Conservation (phyloP, 1,284 basidiomycete genomes). For the Malassezia slooffiae region DNA sequence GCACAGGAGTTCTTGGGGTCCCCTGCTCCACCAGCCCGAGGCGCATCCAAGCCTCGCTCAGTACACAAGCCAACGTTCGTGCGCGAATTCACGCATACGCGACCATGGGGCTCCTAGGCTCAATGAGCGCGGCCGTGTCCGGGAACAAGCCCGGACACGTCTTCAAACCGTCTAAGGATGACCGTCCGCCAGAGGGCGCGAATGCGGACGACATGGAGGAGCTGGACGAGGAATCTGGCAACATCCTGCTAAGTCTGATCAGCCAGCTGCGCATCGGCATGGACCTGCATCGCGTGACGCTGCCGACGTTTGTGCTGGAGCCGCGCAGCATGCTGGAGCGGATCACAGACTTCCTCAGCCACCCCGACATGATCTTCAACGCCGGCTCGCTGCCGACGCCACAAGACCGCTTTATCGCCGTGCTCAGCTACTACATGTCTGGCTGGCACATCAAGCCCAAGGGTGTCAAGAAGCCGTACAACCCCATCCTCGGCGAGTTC, state of each 20-base stretch:
- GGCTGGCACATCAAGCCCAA: conserved; percentile 99
- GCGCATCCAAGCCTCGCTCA: too few relatives aligned
- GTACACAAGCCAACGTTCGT: too few relatives aligned
- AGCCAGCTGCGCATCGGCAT: conserved; percentile 81
- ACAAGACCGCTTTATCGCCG: conserved; percentile 80
- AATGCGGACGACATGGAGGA: conserved; percentile 45
- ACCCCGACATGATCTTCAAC: conserved; percentile 92
- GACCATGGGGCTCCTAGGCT: conserved; percentile 42
- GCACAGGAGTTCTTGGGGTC: too few relatives aligned
- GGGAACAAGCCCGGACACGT: conserved; percentile 22
- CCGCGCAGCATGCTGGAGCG: conserved; percentile 45
- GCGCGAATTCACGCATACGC: too few relatives aligned
- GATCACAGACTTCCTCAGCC: conserved; percentile 82
- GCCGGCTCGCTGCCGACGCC: conserved; percentile 65
- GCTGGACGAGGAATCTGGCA: conserved; percentile 48
- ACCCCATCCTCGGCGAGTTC: conserved; percentile 92
- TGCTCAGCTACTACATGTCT: conserved; percentile 89
- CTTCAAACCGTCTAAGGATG: conserved; percentile 32
- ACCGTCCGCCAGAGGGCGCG: conserved; percentile 40
- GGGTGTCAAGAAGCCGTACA: conserved; percentile 99
- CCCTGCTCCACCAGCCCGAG: too few relatives aligned
- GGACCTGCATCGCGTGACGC: conserved; percentile 83
- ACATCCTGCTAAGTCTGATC: conserved; percentile 54
- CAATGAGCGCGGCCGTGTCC: conserved; percentile 33
- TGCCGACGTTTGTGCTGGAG: conserved; percentile 45